These are phyloP conservation scores for Plectosphaerella sp. DNA, from an alignment of 2,329 filamentous ascomycete species.

Conservation along the genomic window DNA sequence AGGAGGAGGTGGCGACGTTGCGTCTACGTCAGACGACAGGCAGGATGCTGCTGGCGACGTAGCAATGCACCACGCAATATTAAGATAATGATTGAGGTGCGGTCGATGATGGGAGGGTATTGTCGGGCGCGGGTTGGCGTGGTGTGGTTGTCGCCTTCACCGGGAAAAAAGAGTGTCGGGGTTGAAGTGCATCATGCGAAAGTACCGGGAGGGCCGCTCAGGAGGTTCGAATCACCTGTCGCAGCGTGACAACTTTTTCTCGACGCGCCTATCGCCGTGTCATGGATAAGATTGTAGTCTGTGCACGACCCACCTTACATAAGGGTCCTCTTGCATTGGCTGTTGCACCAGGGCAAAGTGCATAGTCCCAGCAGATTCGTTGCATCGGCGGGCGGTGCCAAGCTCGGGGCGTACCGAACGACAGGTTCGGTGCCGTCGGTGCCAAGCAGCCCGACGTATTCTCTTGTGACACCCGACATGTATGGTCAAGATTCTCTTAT, in stretches of 20 bases:
- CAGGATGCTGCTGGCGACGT: neutral
- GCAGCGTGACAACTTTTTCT: constrained; percentile 9
- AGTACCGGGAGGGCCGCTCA: neutral
- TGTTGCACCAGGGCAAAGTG: constrained; percentile 1
- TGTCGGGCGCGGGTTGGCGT: neutral
- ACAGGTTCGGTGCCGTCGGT: neutral
- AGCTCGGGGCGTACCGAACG: too few relatives aligned
- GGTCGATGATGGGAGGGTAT: too few relatives aligned
- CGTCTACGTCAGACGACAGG: neutral
- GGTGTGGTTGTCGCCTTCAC: neutral
- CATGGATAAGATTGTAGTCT: constrained; percentile 1
- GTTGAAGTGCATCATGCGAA: neutral
- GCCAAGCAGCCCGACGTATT: neutral
- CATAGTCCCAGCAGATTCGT: neutral
- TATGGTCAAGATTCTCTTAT: too few relatives aligned
- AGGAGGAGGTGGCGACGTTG: neutral
- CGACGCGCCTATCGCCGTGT: neutral
- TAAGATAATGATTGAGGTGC: neutral
- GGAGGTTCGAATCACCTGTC: constrained; percentile 1
- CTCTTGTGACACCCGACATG: too few relatives aligned
- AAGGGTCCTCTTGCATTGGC: constrained; percentile 4
- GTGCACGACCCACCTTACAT: constrained; percentile 5
- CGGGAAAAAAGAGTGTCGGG: neutral
- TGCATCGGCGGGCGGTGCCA: neutral
- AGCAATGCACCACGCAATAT: neutral